Percentiles rank a stretch among this genome's conserved stretches.
These are phyloP conservation scores for Blechomonas ayalai DNA, from an alignment of 208 protist genomes.

Conservation along the genomic window DNA sequence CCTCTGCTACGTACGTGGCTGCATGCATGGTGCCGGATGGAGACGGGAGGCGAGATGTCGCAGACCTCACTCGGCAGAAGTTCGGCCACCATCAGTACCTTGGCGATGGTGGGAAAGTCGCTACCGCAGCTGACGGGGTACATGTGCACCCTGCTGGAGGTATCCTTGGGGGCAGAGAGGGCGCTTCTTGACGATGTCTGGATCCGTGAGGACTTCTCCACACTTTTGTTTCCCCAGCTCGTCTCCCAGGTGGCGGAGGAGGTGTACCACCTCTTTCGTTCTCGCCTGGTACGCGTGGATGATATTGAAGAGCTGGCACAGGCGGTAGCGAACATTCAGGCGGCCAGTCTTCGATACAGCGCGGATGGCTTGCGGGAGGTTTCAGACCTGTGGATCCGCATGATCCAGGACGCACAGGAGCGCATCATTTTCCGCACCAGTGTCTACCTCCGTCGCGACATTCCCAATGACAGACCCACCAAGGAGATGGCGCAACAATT, in stretches of 20 bases:
- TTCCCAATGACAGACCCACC: slow-evolving; percentile 29
- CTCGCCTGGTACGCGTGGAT: slow-evolving; percentile 68
- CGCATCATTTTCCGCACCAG: slow-evolving; percentile 76
- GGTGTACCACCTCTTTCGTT: slow-evolving; percentile 78
- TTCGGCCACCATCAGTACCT: background rate
- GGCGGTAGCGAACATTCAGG: slow-evolving; percentile 66
- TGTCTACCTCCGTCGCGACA: slow-evolving; percentile 59
- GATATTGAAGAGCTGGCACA: slow-evolving; percentile 56
- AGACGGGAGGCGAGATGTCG: background rate
- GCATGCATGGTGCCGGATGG: slow-evolving; percentile 6
- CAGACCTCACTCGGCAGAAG: background rate
- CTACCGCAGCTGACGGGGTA: slow-evolving; percentile 49
- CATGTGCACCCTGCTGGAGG: slow-evolving; percentile 49
- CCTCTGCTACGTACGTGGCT: slow-evolving; percentile 68
- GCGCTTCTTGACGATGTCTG: slow-evolving; percentile 59
- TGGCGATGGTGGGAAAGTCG: slow-evolving; percentile 9
- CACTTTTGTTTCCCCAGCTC: slow-evolving; percentile 42
- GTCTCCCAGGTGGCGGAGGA: slow-evolving; percentile 51
- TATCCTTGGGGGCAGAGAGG: slow-evolving; percentile 38
- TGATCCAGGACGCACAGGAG: slow-evolving; percentile 86
- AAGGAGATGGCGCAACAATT: slow-evolving; percentile 31
- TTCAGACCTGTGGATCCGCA: slow-evolving; percentile 45
- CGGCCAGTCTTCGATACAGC: slow-evolving; percentile 22
- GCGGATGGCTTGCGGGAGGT: slow-evolving; percentile 25
- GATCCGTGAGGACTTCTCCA: slow-evolving; percentile 65